phyloP scores from a whole-genome alignment of 2,329 filamentous ascomycete genomes.

The Venturia carpophila region DNA sequence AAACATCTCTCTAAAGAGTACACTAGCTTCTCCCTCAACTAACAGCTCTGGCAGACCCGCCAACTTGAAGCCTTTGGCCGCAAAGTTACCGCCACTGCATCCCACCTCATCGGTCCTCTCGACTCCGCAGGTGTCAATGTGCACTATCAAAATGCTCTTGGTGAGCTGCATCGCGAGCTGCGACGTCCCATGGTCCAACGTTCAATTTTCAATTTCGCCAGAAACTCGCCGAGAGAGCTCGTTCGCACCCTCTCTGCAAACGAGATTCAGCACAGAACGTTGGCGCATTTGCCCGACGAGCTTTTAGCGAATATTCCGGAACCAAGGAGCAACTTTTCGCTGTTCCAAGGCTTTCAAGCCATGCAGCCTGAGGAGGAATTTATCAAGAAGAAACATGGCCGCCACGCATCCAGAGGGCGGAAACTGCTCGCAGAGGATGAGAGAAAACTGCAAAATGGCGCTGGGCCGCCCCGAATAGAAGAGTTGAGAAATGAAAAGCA shows the following conservation, averaged over 20 bases:
- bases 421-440: conserved; percentile 58
- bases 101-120: conserved; percentile 71
- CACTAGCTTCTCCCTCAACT: not conserved
- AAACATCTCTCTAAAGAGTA: not conserved
- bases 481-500: conserved; percentile 75
- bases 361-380: conserved; percentile 63
- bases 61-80: conserved; percentile 87
- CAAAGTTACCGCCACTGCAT: conserved; percentile 90
- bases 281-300: conserved; percentile 83
- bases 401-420: conserved; percentile 64
- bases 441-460: conserved; percentile 39
- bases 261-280: conserved; percentile 89
- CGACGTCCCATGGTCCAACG: conserved; percentile 76
- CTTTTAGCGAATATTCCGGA: conserved; percentile 85
- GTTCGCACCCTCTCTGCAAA: conserved; percentile 82
- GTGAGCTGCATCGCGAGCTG: conserved; percentile 81
- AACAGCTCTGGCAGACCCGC: conserved; percentile 52
- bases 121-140: conserved; percentile 43
- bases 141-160: conserved; percentile 82
- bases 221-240: conserved; percentile 86
- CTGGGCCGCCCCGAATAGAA: conserved; percentile 53
- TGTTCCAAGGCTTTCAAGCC: conserved; percentile 95
- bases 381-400: conserved; percentile 58
- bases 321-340: conserved; percentile 73
- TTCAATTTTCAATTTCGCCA: conserved; percentile 83